Percentiles rank a stretch among this genome's conserved stretches.
These are phyloP conservation scores for Isabelozyma pseudorhagii DNA, from an alignment of 805 yeast genomes.

Conservation along the genomic window DNA sequence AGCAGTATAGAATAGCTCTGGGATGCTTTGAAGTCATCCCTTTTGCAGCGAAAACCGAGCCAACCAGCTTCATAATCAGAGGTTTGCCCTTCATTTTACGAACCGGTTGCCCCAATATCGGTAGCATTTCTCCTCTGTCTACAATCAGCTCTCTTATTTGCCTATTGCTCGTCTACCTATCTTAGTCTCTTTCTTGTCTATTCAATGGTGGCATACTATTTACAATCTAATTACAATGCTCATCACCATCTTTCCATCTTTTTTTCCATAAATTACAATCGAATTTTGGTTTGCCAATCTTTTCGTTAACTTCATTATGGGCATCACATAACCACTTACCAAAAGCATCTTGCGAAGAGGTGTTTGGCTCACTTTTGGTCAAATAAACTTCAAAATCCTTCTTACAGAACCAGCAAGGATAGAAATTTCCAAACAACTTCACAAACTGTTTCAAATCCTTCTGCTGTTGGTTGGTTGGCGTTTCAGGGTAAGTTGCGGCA, in stretches of 20 bases:
- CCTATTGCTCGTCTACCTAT: too few species aligned
- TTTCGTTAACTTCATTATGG: slow-evolving; percentile 87
- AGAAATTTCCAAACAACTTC: slow-evolving; percentile 67
- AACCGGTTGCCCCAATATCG: too few species aligned
- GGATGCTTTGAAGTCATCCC: too few species aligned
- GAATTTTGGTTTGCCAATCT: slow-evolving; percentile 80
- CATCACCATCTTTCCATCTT: slow-evolving; percentile 97
- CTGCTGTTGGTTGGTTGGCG: slow-evolving; percentile 61
- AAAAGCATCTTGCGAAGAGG: slow-evolving; percentile 67
- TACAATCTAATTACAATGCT: slow-evolving; percentile 42
- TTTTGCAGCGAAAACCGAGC: too few species aligned
- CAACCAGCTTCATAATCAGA: too few species aligned
- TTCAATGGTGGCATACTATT: background rate
- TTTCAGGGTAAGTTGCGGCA: slow-evolving; percentile 83
- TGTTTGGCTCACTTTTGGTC: slow-evolving; percentile 50
- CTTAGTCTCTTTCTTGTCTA: background rate
- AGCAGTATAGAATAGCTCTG: too few species aligned
- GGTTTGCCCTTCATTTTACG: too few species aligned
- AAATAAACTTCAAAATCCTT: slow-evolving; percentile 72
- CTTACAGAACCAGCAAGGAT: slow-evolving; percentile 95
- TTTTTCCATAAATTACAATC: slow-evolving; percentile 89
- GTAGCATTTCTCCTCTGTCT: too few species aligned
- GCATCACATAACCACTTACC: slow-evolving; percentile 94
- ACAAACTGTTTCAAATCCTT: slow-evolving; percentile 69
- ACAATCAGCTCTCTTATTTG: too few species aligned